phyloP scores from a whole-genome alignment of 1,284 basidiomycete genomes.

The Bjerkandera adusta region DNA sequence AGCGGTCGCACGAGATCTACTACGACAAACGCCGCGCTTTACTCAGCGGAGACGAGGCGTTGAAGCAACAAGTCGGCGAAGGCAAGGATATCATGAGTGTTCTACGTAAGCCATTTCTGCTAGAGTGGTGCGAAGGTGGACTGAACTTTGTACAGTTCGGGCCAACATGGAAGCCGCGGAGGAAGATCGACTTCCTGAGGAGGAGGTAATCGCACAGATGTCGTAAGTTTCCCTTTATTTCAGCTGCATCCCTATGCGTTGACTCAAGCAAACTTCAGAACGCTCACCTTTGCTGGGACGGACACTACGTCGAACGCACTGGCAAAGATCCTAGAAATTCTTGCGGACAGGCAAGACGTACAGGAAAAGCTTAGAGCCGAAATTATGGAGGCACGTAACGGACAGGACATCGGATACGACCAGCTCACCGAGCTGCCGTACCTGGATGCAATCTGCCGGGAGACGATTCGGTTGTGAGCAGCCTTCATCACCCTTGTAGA shows the following conservation, averaged over 20 bases:
- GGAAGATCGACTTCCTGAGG: constrained; percentile 26
- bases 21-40: constrained; percentile 11
- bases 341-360: constrained; percentile 22
- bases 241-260: neutral
- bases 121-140: neutral
- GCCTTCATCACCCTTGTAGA: constrained; percentile 6
- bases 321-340: constrained; percentile 24
- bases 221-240: constrained; percentile 21
- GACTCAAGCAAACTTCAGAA: constrained; percentile 12
- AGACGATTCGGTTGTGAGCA: constrained; percentile 29
- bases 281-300: constrained; percentile 29
- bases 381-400: constrained; percentile 18
- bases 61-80: constrained; percentile 25
- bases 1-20: constrained; percentile 1
- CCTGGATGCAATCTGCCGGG: constrained; percentile 33
- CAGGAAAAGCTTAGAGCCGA: constrained; percentile 28
- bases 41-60: constrained; percentile 22
- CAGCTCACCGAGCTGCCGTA: constrained; percentile 28
- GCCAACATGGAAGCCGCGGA: constrained; percentile 23
- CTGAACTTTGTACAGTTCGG: constrained; percentile 16
- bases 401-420: constrained; percentile 27
- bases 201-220: constrained; percentile 27
- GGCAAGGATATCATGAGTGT: constrained; percentile 32
- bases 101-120: constrained; percentile 27
- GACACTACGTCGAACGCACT: constrained; percentile 29